Conservation (phyloP, 2,329 filamentous ascomycete genomes). For the Botryotinia narcissicola region DNA sequence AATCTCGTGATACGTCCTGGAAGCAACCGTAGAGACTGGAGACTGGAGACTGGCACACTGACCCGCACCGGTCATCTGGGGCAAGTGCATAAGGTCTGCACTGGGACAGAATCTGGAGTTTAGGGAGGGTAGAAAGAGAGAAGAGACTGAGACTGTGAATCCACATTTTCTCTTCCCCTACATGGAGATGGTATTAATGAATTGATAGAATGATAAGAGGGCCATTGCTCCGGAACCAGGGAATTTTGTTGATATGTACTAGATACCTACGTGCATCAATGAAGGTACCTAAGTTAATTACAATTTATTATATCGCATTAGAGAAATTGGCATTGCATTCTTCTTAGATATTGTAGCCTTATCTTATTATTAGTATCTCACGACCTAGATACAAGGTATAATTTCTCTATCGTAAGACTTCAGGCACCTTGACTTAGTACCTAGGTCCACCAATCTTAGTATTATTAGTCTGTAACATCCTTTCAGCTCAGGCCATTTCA, state of each 20-base stretch:
- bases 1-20: neutral
- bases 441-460: too few relatives aligned
- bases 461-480: neutral
- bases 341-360: neutral
- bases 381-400: too few relatives aligned
- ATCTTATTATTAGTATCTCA: too few relatives aligned
- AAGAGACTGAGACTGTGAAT: neutral
- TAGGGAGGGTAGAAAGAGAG: neutral
- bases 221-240: neutral
- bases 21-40: neutral
- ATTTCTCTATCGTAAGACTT: too few relatives aligned
- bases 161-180: neutral
- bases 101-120: neutral
- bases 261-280: neutral
- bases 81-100: neutral
- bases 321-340: neutral
- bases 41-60: neutral
- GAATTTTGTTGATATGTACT: neutral
- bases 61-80: neutral
- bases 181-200: too few relatives aligned
- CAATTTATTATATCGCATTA: neutral
- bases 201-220: neutral
- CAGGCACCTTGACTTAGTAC: too few relatives aligned
- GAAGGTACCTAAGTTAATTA: too few relatives aligned
- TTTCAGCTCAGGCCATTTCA: neutral